Base-by-base conservation (phyloP, 495 filamentous ascomycete species). In the Penicillium steckii region DNA sequence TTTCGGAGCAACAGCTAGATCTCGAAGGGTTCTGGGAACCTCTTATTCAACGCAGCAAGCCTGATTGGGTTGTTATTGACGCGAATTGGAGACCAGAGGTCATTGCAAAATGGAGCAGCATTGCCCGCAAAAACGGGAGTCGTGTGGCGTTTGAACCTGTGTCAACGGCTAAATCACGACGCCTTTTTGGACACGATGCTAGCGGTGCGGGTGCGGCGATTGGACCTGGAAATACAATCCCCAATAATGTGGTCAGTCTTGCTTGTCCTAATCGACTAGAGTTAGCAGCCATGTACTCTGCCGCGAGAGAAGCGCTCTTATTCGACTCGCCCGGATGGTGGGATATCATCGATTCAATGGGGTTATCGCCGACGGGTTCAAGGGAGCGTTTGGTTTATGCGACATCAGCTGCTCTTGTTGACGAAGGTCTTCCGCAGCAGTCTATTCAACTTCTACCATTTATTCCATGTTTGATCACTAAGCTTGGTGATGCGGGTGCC, bases 81-180 rank as follows among this genome's bases (percentile, higher is more conserved):
- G 89, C 81, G 8, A 96, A 96, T 61, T 95, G 90, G 90, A 72
- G 77, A 24, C 72, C 82, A 1, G 56, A 65, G 26, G 78, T 84
- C 22, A 76, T 93, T 12, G 71, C 72, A 26, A 75, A 77, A 41
- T 91, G 86, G 87, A 69, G 85, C 29, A 50, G 66, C 8, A 61
- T 81, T n/a, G 87, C 75, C 23, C 80, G 79, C 47, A 66, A 67
- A 40, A 58, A 78, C 48, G 71, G 72, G 13, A 76, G 82, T 7
- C 72, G 75, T 2, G 77, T 91, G n/a, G 86, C 86, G 13, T 95
- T 92, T 56, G 94, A 98, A 65, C 94, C 94, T n/a, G 95, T 97
- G 8, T 94, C 90, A 2, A 77, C 77, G 2, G 81, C 79, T 38
- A 98, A 98, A 67, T 80, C 89, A 7, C 70, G 78, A 8, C 75